Evolutionary conservation across 768 basidiomycete species (phyloP), one percentile per base, ranked within the genome.

Genomic region (Kwoniella dejecticola): DNA sequence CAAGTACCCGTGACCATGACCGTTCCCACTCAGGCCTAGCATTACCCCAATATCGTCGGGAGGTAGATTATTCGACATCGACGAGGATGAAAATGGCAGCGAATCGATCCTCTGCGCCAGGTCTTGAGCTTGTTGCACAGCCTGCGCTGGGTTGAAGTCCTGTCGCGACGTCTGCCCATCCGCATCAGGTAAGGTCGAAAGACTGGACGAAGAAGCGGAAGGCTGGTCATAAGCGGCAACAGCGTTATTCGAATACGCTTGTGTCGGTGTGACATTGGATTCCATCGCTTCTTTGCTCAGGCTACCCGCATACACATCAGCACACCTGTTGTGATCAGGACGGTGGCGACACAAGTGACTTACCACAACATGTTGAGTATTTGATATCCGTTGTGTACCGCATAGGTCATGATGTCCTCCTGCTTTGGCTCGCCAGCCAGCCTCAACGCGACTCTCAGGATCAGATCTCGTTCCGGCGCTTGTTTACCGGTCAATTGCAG

Each of bases 361-460:
- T 21, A 60, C 58, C 58, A 60, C 19, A 60, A 40, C 58, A 60
- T 60, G 41, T 60, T 60, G 38, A 60, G 29, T 17, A 60, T 60
- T 21, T 60, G 58, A 44, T 50, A 60, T 3, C 58, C 58, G 44
- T 60, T 60, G 26, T 60, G 58, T 15, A 41, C 48, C 7, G 58
- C 48, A 31, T 50, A 60, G 0, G 58, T 52, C 48, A 52, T 42
- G 13, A 60, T 52, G 21, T 42, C 47, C 8, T 40, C 48, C 40
- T 60, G 30, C 19, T 50, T 27, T 10, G 58, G 58, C 24, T 60
- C 49, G 10, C 58, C 58, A 38, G 58, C 48, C n/a, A 50, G 40
- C 12, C 58, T 24, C 17, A 60, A 21, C n/a, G 58, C 58, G 1
- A 60, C 49, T 21, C 58, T 36, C 10, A 60, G 29, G 13, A 60